A percentile compares a stretch with the other conserved stretches of the same genome.
Conservation (phyloP, 2,329 filamentous ascomycete species). For the Furcasterigmium sp. region DNA sequence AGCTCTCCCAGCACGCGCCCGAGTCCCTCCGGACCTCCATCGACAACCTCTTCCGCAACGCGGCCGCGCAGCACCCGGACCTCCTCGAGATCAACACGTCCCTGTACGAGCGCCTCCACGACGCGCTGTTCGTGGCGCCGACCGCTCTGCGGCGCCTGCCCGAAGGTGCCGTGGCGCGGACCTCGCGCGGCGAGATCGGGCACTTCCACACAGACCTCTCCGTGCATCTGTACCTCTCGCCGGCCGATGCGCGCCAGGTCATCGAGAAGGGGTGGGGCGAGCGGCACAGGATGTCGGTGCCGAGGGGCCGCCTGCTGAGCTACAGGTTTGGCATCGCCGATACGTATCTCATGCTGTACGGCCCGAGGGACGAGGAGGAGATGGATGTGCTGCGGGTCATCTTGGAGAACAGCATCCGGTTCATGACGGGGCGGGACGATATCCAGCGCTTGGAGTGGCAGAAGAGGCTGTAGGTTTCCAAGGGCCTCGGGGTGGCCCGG, state of each 20-base stretch:
- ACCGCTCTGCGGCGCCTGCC: too few species aligned
- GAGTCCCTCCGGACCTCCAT: conserved; percentile 6
- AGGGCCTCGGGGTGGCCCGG: too few species aligned
- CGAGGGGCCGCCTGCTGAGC: conserved; percentile 6
- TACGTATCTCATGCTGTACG: conserved; percentile 34
- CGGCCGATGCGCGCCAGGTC: conserved; percentile 27
- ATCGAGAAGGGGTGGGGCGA: conserved; percentile 32
- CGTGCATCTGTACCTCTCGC: conserved; percentile 29
- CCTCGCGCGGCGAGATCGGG: conserved; percentile 27
- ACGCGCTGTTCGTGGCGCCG: conserved; percentile 21
- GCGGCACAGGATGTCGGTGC: conserved; percentile 27
- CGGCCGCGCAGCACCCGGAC: conserved; percentile 18
- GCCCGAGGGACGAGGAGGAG: conserved; percentile 30
- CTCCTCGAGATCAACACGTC: conserved; percentile 21
- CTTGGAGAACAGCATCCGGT: conserved; percentile 1
- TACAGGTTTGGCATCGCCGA: conserved; percentile 10
- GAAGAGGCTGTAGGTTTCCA: too few species aligned
- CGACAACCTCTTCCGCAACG: conserved; percentile 8
- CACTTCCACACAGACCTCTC: conserved; percentile 34
- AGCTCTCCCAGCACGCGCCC: conserved; percentile 8
- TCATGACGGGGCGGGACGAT: conserved; percentile 8
- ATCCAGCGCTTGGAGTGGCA: too few species aligned
- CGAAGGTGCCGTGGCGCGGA: too few species aligned
- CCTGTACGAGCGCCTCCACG: conserved; percentile 22
- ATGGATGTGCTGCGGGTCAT: conserved; percentile 15